Base-by-base conservation (phyloP, 495 filamentous ascomycete genomes). In the Tuber umbilicatum region DNA sequence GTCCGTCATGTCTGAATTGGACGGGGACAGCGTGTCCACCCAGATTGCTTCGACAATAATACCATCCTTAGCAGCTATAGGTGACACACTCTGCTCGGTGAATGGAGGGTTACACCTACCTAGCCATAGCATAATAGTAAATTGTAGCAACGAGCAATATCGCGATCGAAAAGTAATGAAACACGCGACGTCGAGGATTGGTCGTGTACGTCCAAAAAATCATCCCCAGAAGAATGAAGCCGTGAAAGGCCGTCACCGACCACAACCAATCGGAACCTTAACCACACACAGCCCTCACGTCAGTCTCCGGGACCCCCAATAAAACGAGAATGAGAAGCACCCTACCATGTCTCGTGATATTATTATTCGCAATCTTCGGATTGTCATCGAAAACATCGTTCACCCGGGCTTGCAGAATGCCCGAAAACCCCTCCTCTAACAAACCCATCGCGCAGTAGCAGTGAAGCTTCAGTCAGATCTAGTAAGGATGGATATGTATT, bases 151-250 rank as follows among this genome's bases (percentile, higher is more conserved):
- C 87, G 69, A 90, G 82, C 23, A 89, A 87, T 76, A 89, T 86
- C 17, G 84, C 83, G 39, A 88, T 87, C 5, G 87, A 88, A 79
- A 92, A 87, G 82, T 92, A 91, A 83, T 92, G 90, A 84, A 92
- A 92, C 75, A 91, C 80, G 23, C 91, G 87, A 31, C 89, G 84
- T 39, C 81, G 81, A 55, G 87, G 87, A 19, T 85, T 86, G 69
- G 86, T 87, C 4, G 78, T 84, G 74, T 88, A 86, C 21, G 83
- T 81, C 68, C 84, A 76, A 7, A 71, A 82, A 75, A 87, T 85
- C 69, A 89, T 83, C 17, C 84, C 82, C 35, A 86, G 70, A 12
- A 84, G 83, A 0, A 83, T 72, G n/a, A 81, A 60, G 38, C 80
- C 84, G 84, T 89, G 88, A 12, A 88, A 74, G 14, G 88, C 84